A percentile compares a stretch with the other conserved stretches of the same genome.
Evolutionary conservation across 257 asterid species (phyloP).

Genomic region (Ophiorrhiza pumila): DNA sequence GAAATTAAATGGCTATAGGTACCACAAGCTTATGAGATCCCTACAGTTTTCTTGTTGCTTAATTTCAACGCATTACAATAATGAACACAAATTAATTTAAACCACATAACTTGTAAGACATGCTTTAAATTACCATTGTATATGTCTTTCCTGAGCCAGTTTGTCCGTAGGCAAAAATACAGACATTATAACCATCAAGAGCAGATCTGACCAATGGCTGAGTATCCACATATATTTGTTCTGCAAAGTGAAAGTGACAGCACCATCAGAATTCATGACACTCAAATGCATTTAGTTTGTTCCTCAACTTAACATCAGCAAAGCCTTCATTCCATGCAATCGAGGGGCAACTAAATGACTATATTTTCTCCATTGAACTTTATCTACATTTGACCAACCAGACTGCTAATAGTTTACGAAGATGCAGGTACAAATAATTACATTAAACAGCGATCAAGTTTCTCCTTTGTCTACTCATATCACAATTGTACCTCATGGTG

Average conservation of each 20-base stretch:
- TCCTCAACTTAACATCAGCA: background rate
- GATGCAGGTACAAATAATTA: too few species aligned
- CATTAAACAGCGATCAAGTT: too few species aligned
- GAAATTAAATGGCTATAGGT: background rate
- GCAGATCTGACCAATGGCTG: constrained; percentile 80
- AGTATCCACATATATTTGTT: constrained; percentile 70
- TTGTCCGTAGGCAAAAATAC: constrained; percentile 92
- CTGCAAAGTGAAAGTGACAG: constrained; percentile 40
- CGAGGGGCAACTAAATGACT: background rate
- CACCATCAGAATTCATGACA: constrained; percentile 20
- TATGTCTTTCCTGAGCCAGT: constrained; percentile 94
- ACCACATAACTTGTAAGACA: background rate
- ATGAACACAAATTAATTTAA: background rate
- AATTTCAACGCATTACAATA: background rate
- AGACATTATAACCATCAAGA: constrained; percentile 84
- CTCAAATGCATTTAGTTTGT: background rate
- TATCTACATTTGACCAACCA: too few species aligned
- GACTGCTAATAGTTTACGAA: too few species aligned
- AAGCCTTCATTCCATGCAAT: constrained; percentile 1
- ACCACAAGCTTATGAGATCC: background rate
- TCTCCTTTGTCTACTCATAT: background rate
- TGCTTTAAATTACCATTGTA: constrained; percentile 58
- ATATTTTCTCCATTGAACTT: too few species aligned
- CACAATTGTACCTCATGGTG: background rate
- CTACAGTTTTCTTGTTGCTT: background rate